Conservation (phyloP, 2,329 filamentous ascomycete species). For the Triangularia setosa region DNA sequence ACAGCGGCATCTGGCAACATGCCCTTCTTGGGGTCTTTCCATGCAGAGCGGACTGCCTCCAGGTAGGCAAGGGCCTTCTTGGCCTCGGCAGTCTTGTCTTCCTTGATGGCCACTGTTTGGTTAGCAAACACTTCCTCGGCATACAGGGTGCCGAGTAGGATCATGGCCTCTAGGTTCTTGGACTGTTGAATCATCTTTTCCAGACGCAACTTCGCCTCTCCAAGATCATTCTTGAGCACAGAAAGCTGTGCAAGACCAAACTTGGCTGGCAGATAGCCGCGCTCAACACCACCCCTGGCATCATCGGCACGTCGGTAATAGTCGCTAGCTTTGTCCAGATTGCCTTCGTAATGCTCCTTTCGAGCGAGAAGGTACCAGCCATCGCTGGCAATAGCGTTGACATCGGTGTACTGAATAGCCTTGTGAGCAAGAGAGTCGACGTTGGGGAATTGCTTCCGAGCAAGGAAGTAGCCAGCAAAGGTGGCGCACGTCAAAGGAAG, state of each 20-base stretch:
- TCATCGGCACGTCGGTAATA: constrained; percentile 90
- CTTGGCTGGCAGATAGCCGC: constrained; percentile 88
- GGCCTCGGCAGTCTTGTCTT: constrained; percentile 80
- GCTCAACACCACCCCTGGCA: constrained; percentile 85
- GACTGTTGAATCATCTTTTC: constrained; percentile 91
- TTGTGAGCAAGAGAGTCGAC: constrained; percentile 86
- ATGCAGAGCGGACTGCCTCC: constrained; percentile 78
- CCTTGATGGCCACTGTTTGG: constrained; percentile 67
- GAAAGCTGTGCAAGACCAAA: constrained; percentile 90
- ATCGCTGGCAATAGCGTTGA: constrained; percentile 94
- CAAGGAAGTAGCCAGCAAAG: constrained; percentile 86
- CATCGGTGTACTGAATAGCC: constrained; percentile 91
- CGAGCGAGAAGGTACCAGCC: constrained; percentile 93
- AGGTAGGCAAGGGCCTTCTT: constrained; percentile 84
- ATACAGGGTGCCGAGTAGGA: constrained; percentile 83
- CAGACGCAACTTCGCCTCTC: constrained; percentile 86
- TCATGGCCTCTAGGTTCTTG: constrained; percentile 84
- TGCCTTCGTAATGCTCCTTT: constrained; percentile 81
- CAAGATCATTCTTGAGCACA: constrained; percentile 76
- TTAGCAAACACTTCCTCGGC: constrained; percentile 89
- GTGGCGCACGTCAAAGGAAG: constrained; percentile 85
- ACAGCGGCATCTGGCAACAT: constrained; percentile 78
- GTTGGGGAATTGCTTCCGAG: constrained; percentile 73
- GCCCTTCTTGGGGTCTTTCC: constrained; percentile 91
- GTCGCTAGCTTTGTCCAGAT: constrained; percentile 71